Conservation (phyloP, 192 early-diverging fungal genomes). For the Phycomyces blakesleeanus region DNA sequence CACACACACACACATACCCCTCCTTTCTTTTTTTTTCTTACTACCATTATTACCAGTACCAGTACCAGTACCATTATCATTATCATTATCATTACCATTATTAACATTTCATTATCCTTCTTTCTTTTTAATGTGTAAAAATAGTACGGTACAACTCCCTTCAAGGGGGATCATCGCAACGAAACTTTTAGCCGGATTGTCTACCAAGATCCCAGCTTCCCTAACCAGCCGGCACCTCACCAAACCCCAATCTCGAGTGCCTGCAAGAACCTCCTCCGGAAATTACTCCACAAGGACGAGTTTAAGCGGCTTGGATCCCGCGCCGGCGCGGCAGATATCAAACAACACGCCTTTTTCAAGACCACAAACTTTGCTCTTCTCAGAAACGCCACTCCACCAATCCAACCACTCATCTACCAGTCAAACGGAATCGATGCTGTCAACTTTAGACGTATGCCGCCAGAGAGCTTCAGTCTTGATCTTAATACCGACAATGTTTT, state of each 20-base stretch:
- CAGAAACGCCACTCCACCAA: slow-evolving; percentile 80
- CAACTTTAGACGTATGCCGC: slow-evolving; percentile 53
- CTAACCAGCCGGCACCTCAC: slow-evolving; percentile 32
- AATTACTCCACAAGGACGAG: slow-evolving; percentile 89
- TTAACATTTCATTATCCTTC: too few relatives aligned
- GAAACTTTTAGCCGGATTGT: slow-evolving; percentile 89
- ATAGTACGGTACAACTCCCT: slow-evolving; percentile 89
- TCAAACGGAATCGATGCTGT: slow-evolving; percentile 57
- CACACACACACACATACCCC: too few relatives aligned
- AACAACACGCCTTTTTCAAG: slow-evolving; percentile 89
- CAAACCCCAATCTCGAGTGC: slow-evolving; percentile 20
- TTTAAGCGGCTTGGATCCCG: slow-evolving; percentile 79
- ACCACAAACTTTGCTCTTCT: slow-evolving; percentile 90
- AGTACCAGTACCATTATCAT: too few relatives aligned
- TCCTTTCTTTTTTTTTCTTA: too few relatives aligned
- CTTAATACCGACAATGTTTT: slow-evolving; percentile 55
- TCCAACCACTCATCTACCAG: slow-evolving; percentile 59
- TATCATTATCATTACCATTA: neutral
- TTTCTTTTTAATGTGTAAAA: slow-evolving; percentile 9
- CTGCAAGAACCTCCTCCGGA: slow-evolving; percentile 76
- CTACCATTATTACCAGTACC: too few relatives aligned
- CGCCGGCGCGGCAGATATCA: slow-evolving; percentile 93
- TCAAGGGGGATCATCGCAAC: slow-evolving; percentile 89
- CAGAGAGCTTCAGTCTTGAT: slow-evolving; percentile 62
- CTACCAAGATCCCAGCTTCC: slow-evolving; percentile 77